Evolutionary conservation across 441 rosid genomes (phyloP).

Genomic region (Theobroma grandiflorum): DNA sequence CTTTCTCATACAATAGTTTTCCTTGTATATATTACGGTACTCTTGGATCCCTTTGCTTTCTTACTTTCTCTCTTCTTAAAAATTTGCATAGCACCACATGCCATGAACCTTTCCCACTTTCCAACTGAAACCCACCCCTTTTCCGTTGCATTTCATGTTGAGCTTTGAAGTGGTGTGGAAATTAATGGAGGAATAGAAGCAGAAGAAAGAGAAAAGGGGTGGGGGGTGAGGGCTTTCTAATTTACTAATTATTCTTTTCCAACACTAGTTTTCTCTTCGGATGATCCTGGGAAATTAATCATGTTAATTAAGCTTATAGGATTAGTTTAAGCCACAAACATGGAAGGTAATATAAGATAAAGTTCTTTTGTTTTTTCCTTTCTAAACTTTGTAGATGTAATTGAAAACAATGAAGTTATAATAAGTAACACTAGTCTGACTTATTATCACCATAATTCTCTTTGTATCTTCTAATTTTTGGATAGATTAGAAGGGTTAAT

Average conservation of each 20-base stretch:
- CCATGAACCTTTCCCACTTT: slow-evolving; percentile 3
- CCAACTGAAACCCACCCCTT: not conserved
- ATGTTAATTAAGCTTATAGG: not conserved
- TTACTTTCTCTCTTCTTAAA: not conserved
- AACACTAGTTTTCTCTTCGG: not conserved
- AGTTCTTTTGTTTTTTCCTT: not conserved
- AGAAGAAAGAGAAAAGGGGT: not conserved
- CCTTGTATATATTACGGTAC: not conserved
- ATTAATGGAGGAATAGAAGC: not conserved
- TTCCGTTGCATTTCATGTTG: not conserved
- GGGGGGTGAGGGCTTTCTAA: not conserved
- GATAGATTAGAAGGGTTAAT: not conserved
- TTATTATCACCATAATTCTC: not conserved
- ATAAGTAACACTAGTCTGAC: not conserved
- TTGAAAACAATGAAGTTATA: not conserved
- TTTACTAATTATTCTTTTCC: not conserved
- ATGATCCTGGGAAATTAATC: not conserved
- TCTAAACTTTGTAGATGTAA: not conserved
- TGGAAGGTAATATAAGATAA: not conserved
- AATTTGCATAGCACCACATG: not conserved
- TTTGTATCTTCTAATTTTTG: not conserved
- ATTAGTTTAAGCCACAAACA: not conserved
- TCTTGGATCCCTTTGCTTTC: not conserved
- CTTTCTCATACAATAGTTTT: not conserved
- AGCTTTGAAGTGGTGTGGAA: not conserved